A percentile compares a stretch with the other conserved stretches of the same genome.
These are phyloP conservation scores for Yamadazyma scolyti DNA, from an alignment of 805 yeast genomes.

Conservation along the genomic window DNA sequence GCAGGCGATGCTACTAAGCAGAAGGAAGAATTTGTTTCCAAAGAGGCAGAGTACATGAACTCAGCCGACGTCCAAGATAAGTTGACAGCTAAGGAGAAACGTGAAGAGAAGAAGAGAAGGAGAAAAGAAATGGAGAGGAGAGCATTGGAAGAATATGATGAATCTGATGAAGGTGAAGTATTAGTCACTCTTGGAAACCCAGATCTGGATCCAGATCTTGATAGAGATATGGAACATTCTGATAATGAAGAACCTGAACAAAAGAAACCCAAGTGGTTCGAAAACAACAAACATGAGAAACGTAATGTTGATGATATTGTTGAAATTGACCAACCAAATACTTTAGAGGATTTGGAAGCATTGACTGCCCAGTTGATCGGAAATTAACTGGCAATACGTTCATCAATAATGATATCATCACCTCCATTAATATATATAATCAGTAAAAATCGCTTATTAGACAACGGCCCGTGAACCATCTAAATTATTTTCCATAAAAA, in stretches of 20 bases:
- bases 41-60: conserved; percentile 68
- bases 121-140: conserved; percentile 75
- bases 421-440: no score
- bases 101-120: conserved; percentile 82
- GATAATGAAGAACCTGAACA: conserved; percentile 30
- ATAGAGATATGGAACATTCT: conserved; percentile 40
- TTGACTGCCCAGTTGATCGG: conserved; percentile 55
- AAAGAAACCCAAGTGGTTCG: conserved; percentile 51
- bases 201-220: conserved; percentile 44
- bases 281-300: conserved; percentile 17
- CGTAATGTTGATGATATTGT: conserved; percentile 38
- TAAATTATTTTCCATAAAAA: no score
- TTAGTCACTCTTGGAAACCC: conserved; percentile 21
- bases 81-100: conserved; percentile 67
- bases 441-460: no score
- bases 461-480: no score
- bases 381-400: conserved; percentile 5
- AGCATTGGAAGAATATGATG: conserved; percentile 39
- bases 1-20: conserved; percentile 69
- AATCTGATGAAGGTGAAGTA: conserved; percentile 29
- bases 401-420: no score
- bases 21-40: conserved; percentile 60
- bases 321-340: conserved; percentile 84
- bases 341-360: conserved; percentile 91
- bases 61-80: conserved; percentile 77